These are phyloP conservation scores for Aristolochia contorta DNA, from an alignment of 164 flowering plant genomes.

Conservation along the genomic window DNA sequence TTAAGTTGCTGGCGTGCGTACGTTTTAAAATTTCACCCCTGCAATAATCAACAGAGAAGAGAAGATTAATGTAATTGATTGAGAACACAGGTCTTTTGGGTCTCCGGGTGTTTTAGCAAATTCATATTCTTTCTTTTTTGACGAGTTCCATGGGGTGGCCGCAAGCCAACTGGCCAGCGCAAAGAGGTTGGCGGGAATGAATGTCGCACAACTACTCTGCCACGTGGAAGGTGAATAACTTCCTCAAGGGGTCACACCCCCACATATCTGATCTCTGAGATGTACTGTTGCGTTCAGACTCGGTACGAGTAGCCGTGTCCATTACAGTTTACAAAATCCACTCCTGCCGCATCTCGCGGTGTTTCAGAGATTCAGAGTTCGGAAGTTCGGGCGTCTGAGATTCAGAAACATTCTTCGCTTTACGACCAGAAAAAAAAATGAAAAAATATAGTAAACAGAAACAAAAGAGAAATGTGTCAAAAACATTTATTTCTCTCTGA, in stretches of 20 bases:
- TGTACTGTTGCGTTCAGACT: neutral
- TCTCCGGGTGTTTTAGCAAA: neutral
- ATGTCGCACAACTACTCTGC: neutral
- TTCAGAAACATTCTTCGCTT: too few species aligned
- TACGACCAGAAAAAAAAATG: too few species aligned
- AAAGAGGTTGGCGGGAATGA: slow-evolving; percentile 2
- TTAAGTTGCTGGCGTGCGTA: too few species aligned
- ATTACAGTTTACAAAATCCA: too few species aligned
- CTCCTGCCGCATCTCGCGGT: too few species aligned
- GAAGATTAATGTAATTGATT: neutral
- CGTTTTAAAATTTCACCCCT: neutral
- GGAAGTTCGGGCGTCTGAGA: too few species aligned
- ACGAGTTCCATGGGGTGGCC: neutral
- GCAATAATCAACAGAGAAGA: neutral
- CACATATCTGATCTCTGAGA: neutral
- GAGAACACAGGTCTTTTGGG: neutral
- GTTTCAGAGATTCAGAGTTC: too few species aligned
- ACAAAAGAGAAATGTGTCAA: too few species aligned
- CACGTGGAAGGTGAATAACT: neutral
- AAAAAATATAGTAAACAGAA: too few species aligned
- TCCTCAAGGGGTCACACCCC: neutral
- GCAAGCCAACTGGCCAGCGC: neutral
- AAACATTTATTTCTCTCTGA: too few species aligned
- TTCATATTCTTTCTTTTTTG: neutral
- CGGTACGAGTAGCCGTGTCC: too few species aligned